These are phyloP conservation scores for Cyberlindnera japonica DNA, from an alignment of 805 yeast genomes.

Conservation along the genomic window DNA sequence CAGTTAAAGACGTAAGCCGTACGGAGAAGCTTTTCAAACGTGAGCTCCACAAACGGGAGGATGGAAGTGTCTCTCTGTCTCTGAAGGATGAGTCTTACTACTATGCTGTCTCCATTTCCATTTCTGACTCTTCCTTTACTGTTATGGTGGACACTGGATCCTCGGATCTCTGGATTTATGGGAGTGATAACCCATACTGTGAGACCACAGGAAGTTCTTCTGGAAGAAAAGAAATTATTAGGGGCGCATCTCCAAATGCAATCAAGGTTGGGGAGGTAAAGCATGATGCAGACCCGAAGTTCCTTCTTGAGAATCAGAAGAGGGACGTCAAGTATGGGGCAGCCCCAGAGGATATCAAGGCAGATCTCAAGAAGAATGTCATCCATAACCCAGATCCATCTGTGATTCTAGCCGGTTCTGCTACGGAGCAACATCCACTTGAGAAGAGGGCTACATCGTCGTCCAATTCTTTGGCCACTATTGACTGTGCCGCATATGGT, in stretches of 20 bases:
- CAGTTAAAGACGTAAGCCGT: slow-evolving; percentile 2
- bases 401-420: not conserved
- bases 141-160: slow-evolving; percentile 34
- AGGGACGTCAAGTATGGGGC: no score
- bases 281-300: no score
- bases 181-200: slow-evolving; percentile 30
- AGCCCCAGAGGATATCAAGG: no score
- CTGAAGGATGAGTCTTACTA: slow-evolving; percentile 8
- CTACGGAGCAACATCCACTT: not conserved
- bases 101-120: slow-evolving; percentile 9
- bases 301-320: no score
- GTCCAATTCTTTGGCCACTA: slow-evolving; percentile 1
- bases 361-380: not conserved
- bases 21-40: not conserved
- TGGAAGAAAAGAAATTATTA: not conserved
- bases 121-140: slow-evolving; percentile 23
- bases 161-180: slow-evolving; percentile 33
- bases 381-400: not conserved
- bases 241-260: no score
- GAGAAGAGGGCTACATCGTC: not conserved
- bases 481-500: slow-evolving; percentile 10
- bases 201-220: not conserved
- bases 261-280: no score
- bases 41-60: not conserved
- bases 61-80: slow-evolving; percentile 6